These are phyloP conservation scores for Aspergillus fijiensis DNA, from an alignment of 2,329 filamentous ascomycete genomes.

Conservation along the genomic window DNA sequence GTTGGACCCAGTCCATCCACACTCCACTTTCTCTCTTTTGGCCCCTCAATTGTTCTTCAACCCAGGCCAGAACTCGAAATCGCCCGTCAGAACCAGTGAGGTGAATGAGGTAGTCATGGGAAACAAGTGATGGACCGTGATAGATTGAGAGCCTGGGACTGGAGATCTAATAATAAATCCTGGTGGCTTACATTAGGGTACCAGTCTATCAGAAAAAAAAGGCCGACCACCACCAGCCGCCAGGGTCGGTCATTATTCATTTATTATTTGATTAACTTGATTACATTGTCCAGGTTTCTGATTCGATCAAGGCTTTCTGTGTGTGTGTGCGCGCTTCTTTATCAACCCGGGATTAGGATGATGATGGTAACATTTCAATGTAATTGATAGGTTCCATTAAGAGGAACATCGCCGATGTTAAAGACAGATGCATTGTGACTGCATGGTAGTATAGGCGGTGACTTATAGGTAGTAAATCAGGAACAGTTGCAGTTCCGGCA, in stretches of 20 bases:
- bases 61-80: constrained; percentile 21
- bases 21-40: not conserved
- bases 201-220: not conserved
- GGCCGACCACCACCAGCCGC: not conserved
- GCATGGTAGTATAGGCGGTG: not conserved
- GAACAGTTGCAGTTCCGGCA: not conserved
- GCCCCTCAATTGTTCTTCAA: not conserved
- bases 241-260: not conserved
- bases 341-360: not conserved
- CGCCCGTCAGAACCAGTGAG: constrained; percentile 15
- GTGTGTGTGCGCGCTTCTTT: not conserved
- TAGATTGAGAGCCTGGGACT: not conserved
- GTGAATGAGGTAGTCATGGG: not conserved
- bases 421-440: too few species aligned
- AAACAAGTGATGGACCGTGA: not conserved
- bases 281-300: not conserved
- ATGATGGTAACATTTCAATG: too few species aligned
- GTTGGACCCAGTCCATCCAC: not conserved
- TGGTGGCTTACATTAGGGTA: not conserved
- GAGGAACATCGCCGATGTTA: too few species aligned
- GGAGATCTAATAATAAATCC: constrained; percentile 1
- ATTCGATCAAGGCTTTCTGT: not conserved
- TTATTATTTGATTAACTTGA: not conserved
- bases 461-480: not conserved
- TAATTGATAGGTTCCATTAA: too few species aligned